These are phyloP conservation scores for Phytophthora podocarpi DNA, from an alignment of 352 stramenopile species.

Conservation along the genomic window DNA sequence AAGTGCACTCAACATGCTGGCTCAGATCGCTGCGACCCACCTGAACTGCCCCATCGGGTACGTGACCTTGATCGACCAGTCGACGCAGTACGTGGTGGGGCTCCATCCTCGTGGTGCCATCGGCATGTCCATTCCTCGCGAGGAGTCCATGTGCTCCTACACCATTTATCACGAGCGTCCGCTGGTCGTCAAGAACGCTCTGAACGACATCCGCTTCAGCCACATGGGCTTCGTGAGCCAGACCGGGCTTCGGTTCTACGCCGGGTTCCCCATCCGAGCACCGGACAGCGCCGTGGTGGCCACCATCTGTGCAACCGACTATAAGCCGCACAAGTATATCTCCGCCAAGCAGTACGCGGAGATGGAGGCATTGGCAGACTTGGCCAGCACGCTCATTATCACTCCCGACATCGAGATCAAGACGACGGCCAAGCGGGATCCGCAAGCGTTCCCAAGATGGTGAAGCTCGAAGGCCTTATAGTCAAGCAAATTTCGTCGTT, in stretches of 20 bases:
- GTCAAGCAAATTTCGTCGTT: too few relatives aligned
- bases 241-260: conserved; percentile 68
- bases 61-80: conserved; percentile 63
- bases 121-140: conserved; percentile 38
- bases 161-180: conserved; percentile 65
- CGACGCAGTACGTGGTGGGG: conserved; percentile 53
- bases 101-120: conserved; percentile 34
- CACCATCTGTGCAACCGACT: conserved; percentile 60
- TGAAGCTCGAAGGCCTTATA: too few relatives aligned
- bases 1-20: conserved; percentile 56
- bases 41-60: conserved; percentile 66
- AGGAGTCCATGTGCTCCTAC: conserved; percentile 70
- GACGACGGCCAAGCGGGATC: conserved; percentile 11
- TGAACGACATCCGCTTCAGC: conserved; percentile 67
- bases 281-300: conserved; percentile 59
- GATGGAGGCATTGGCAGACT: conserved; percentile 65
- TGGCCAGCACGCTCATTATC: conserved; percentile 50
- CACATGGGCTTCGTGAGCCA: conserved; percentile 60
- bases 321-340: conserved; percentile 62
- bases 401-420: conserved; percentile 28
- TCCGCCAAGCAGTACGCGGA: conserved; percentile 75
- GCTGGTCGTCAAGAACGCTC: conserved; percentile 61
- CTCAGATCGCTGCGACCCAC: conserved; percentile 48
- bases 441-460: conserved; percentile 14
- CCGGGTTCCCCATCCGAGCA: conserved; percentile 60